Evolutionary conservation across 768 basidiomycete species (phyloP), one percentile per base, ranked within the genome.

Genomic region (Tricholoma bakamatsutake): DNA sequence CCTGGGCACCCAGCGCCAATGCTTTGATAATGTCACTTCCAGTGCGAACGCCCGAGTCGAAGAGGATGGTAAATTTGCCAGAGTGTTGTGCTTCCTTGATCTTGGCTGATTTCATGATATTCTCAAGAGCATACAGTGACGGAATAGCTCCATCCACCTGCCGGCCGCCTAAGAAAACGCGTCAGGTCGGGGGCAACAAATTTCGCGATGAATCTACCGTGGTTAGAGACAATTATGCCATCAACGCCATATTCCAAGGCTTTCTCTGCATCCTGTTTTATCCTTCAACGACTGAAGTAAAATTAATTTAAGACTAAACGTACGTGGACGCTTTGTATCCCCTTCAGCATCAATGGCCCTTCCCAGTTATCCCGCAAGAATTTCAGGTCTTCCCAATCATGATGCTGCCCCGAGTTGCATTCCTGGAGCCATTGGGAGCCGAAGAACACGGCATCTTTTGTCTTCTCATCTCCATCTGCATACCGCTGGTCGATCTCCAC

Each of bases 11-110:
- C 0, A 95, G 75, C 1, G 91, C 91, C 28, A 94, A 70, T 0
- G 93, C 93, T 68, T 90, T 90, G 69, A 92, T 76, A 46, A 93
- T 81, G 59, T 96, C 93, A 43, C 83, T 81, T 10, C 90, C 93
- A 0, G 85, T 88, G 43, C 93, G 82, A 56, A 94, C 85, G 6
- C 93, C 91, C 50, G 84, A 92, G 64, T 87, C 85, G 62, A 88
- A 90, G 3, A 94, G 71, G 34, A 93, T 70, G 1, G 85, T 84
- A 37, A 91, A 68, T 55, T 79, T 79, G 1, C 87, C 87, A 11
- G 76, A 68, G 5, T 65, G 65, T 63, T 89, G 86, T 0, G 86
- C 85, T 4, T 69, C 73, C 50, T 71, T 73, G 56, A 90, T 72
- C 54, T 78, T 80, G 18, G 76, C 68, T 0, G 88, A 90, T 49